Base-by-base conservation (phyloP, 2,329 filamentous ascomycete genomes). In the Fusarium camptoceras region DNA sequence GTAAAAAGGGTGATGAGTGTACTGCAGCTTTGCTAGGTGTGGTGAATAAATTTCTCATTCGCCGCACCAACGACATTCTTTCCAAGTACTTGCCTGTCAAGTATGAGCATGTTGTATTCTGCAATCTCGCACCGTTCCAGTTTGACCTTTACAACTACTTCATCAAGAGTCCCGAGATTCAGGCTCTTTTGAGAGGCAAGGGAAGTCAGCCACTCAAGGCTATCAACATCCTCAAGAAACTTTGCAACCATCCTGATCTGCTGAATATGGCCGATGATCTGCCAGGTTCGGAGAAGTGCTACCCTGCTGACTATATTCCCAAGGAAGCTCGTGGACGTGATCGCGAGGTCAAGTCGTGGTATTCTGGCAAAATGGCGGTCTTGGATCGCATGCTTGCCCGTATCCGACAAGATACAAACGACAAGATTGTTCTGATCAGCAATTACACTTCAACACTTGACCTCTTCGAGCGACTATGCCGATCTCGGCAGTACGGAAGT, bases 71-170 rank as follows among this genome's bases (percentile, higher is more conserved):
- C 86, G 96, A 99, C 77, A 97, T 99, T 66, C 83, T 99, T 25
- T 98, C 95, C 54, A 99, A 99, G 80, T 99, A 99, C 77, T 83
- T 99, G 63, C 96, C 96, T 0, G 91, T 98, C 83, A 99, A 99
- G 83, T 99, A 99, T 81, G 96, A 99, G 80, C 96, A 99, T 78
- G 96, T 99, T 30, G 96, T 99, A 2, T 99, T 99, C 82, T 99
- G 96, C 85, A 95, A 95, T 74, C 86, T 97, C 47, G 92, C 96
- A 18, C 92, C 93, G 0, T 98, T 99, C 82, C 96, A 99, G 79
- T 87, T 94, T 57, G 93, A 93, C 71, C 84, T 99, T 2, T 99
- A 99, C 84, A 97, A 97, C 76, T 93, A 98, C 80, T 99, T 99
- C 80, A 94, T 99, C 80, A 93, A 92, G 51, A 98, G 94, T 64